Evolutionary conservation across 1,284 basidiomycete genomes (phyloP).

Genomic region (Tetrapyrgos nigripes): DNA sequence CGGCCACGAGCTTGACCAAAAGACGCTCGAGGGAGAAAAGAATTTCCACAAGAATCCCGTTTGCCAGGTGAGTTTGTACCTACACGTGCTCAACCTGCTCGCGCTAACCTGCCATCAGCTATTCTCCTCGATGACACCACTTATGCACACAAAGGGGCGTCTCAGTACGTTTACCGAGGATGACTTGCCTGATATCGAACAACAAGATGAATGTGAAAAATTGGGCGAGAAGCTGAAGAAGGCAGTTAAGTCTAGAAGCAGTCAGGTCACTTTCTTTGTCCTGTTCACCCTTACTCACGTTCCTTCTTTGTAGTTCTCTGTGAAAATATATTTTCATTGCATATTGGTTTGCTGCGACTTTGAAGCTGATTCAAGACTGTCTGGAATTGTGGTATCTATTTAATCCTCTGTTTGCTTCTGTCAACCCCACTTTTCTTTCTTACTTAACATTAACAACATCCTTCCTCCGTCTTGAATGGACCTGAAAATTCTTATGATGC

Average conservation of each 20-base stretch:
- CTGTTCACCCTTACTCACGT: not conserved
- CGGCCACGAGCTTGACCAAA: constrained; percentile 65
- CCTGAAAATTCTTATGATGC: too few species aligned
- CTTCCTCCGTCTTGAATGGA: too few species aligned
- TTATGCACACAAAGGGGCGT: constrained; percentile 76
- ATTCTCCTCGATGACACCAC: constrained; percentile 82
- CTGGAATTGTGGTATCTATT: too few species aligned
- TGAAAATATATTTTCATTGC: constrained; percentile 77
- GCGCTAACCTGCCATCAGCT: constrained; percentile 37
- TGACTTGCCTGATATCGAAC: constrained; percentile 74
- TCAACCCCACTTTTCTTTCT: too few species aligned
- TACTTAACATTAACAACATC: too few species aligned
- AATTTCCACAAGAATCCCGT: constrained; percentile 71
- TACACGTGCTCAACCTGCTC: not conserved
- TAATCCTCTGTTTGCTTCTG: too few species aligned
- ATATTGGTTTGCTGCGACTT: constrained; percentile 69
- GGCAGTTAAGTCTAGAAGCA: constrained; percentile 68
- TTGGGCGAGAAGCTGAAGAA: constrained; percentile 71
- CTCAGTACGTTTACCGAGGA: constrained; percentile 74
- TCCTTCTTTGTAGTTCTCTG: constrained; percentile 55
- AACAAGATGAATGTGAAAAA: constrained; percentile 75
- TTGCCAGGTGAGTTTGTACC: constrained; percentile 54
- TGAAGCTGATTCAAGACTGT: constrained; percentile 83
- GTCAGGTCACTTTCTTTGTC: constrained; percentile 39
- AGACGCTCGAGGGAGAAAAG: constrained; percentile 47